A percentile compares a stretch with the other conserved stretches of the same genome.
Evolutionary conservation across 768 basidiomycete genomes (phyloP).

Genomic region (Pleurotus platypus): DNA sequence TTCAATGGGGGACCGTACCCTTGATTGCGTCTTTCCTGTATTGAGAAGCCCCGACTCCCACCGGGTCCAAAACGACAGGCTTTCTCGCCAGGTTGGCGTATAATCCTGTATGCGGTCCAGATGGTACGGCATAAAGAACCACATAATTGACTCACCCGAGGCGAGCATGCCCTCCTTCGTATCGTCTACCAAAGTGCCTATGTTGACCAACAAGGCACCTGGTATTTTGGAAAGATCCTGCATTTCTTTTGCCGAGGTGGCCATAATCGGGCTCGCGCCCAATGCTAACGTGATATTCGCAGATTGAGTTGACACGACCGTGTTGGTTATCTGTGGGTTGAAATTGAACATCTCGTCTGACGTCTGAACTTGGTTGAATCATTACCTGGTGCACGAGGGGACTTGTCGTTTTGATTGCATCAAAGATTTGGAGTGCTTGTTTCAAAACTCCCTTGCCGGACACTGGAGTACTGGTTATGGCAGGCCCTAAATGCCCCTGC

Average conservation of each 20-base stretch:
- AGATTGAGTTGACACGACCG: slow-evolving; percentile 83
- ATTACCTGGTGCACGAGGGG: slow-evolving; percentile 82
- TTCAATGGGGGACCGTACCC: slow-evolving; percentile 30
- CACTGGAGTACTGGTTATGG: slow-evolving; percentile 10
- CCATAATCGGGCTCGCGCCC: slow-evolving; percentile 93
- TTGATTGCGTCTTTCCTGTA: slow-evolving; percentile 63
- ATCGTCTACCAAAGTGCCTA: slow-evolving; percentile 66
- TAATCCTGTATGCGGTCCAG: slow-evolving; percentile 25
- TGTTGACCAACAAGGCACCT: slow-evolving; percentile 78
- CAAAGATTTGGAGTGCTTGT: slow-evolving; percentile 46
- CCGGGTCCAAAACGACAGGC: slow-evolving; percentile 87
- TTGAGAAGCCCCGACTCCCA: slow-evolving; percentile 81
- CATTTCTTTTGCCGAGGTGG: slow-evolving; percentile 80
- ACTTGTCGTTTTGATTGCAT: slow-evolving; percentile 41
- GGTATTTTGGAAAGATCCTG: slow-evolving; percentile 65
- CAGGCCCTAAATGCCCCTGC: slow-evolving; percentile 17
- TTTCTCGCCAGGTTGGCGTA: slow-evolving; percentile 67
- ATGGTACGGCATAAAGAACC: neutral
- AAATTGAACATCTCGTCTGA: neutral
- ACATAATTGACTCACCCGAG: slow-evolving; percentile 43
- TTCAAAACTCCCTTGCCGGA: slow-evolving; percentile 34
- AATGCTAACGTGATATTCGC: slow-evolving; percentile 88
- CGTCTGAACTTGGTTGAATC: neutral
- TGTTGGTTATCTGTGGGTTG: slow-evolving; percentile 73
- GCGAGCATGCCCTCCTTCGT: slow-evolving; percentile 71